These are phyloP conservation scores for Aspergillus chevalieri DNA, from an alignment of 2,329 filamentous ascomycete genomes.

Conservation along the genomic window DNA sequence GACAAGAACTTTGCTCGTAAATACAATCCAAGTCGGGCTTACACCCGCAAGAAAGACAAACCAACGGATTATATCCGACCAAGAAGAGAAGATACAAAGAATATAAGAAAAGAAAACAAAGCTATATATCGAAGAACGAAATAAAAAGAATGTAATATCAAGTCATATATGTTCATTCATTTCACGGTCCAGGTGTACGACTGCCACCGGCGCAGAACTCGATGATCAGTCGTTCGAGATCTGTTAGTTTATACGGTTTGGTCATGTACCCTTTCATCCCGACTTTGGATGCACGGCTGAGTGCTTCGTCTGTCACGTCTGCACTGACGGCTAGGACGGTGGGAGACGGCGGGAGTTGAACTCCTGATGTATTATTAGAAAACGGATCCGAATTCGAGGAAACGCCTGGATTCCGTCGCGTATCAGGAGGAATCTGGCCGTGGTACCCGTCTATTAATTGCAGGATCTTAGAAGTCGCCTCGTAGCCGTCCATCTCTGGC, in stretches of 20 bases:
- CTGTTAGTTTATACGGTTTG: conserved; percentile 59
- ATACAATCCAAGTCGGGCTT: not conserved
- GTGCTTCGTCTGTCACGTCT: conserved; percentile 59
- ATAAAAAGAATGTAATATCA: conserved; percentile 1
- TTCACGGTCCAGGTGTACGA: not conserved
- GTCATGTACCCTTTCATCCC: conserved; percentile 65
- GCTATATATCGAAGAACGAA: conserved; percentile 1
- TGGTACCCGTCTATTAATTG: conserved; percentile 42
- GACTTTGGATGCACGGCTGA: conserved; percentile 54
- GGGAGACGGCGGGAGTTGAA: conserved; percentile 20
- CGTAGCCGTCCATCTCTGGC: conserved; percentile 67
- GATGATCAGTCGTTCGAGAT: conserved; percentile 56
- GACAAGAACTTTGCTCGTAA: not conserved
- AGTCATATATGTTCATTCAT: conserved; percentile 6
- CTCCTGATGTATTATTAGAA: not conserved
- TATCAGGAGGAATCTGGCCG: conserved; percentile 14
- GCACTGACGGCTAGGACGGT: conserved; percentile 59
- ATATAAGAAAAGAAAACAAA: conserved; percentile 6
- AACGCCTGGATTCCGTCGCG: not conserved
- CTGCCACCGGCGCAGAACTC: conserved; percentile 36
- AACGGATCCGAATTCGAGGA: not conserved
- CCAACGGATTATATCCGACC: not conserved
- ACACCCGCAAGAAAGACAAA: not conserved
- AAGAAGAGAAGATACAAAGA: conserved; percentile 4
- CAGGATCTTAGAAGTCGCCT: conserved; percentile 60